Conservation (phyloP, 345 rosid genomes). For the Populus davidiana region DNA sequence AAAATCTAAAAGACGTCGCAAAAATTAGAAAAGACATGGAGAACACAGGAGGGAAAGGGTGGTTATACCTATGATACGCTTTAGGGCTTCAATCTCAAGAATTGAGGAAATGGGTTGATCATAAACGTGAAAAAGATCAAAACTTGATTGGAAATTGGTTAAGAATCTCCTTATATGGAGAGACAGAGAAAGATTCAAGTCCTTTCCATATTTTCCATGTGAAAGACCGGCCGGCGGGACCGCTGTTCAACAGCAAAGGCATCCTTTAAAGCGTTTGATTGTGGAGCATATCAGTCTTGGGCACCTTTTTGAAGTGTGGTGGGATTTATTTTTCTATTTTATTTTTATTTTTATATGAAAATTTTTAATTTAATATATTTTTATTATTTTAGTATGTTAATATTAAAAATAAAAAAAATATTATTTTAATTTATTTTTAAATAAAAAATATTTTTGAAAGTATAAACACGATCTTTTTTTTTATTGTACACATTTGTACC, state of each 20-base stretch:
- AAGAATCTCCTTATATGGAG: background rate
- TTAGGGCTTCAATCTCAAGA: background rate
- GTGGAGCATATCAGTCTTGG: no score
- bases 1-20: background rate
- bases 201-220: background rate
- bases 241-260: background rate
- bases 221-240: background rate
- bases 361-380: no score
- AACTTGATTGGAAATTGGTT: background rate
- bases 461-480: no score
- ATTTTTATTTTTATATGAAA: no score
- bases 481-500: no score
- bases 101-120: background rate
- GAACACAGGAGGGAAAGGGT: background rate
- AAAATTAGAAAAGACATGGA: background rate
- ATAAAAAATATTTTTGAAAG: no score
- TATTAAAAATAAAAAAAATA: no score
- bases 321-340: no score
- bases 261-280: no score
- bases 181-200: background rate
- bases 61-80: background rate
- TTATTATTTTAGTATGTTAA: no score
- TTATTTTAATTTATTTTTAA: no score
- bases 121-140: background rate
- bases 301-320: no score